A percentile compares a stretch with the other conserved stretches of the same genome.
Evolutionary conservation across 371 early-diverging fungal species (phyloP).

Genomic region (Mucor plumbeus): DNA sequence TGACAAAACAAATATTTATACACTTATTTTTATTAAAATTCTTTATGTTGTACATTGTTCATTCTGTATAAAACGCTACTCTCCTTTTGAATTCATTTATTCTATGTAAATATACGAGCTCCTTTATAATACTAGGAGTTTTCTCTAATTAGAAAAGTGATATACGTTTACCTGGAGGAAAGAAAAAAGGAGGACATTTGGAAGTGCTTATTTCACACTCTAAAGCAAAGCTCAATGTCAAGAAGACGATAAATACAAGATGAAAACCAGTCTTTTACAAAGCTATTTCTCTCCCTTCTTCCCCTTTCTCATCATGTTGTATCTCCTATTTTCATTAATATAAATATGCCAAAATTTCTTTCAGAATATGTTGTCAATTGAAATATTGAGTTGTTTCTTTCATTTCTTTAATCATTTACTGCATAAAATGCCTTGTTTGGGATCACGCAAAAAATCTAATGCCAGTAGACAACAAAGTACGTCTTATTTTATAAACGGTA

Average conservation of each 20-base stretch:
- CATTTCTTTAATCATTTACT: neutral
- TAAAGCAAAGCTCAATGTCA: too few species aligned
- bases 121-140: neutral
- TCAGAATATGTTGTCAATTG: too few species aligned
- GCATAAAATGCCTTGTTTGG: conserved; percentile 29
- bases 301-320: neutral
- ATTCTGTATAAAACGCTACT: neutral
- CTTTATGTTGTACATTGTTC: neutral
- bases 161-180: neutral
- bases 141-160: neutral
- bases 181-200: neutral
- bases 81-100: neutral
- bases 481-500: neutral
- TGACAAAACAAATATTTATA: neutral
- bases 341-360: too few species aligned
- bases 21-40: neutral
- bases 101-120: neutral
- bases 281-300: neutral
- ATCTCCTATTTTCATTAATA: too few species aligned
- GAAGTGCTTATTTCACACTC: too few species aligned
- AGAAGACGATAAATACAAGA: too few species aligned
- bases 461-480: conserved; percentile 5
- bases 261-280: neutral
- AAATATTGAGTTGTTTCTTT: neutral
- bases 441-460: conserved; percentile 27